These are phyloP conservation scores for Luvunga scandens DNA, from an alignment of 345 rosid genomes.

Conservation along the genomic window DNA sequence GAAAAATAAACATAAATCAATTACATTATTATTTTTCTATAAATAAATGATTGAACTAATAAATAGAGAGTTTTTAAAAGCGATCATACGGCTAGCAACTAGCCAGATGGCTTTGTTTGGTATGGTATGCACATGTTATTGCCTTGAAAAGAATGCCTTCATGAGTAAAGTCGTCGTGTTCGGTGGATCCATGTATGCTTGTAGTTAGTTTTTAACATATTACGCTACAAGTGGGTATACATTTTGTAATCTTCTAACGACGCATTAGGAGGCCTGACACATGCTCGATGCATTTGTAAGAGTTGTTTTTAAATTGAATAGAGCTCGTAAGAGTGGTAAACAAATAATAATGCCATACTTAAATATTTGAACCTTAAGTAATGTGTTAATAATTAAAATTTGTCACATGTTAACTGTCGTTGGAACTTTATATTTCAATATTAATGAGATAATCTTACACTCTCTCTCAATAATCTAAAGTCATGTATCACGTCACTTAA, in stretches of 20 bases:
- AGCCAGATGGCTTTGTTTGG: neutral
- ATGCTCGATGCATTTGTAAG: too few relatives aligned
- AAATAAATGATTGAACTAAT: neutral
- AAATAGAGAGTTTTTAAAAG: neutral
- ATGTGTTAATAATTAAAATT: too few relatives aligned
- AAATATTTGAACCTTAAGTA: too few relatives aligned
- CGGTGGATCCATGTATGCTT: neutral
- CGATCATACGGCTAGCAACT: too few relatives aligned
- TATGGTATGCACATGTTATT: slow-evolving; percentile 13
- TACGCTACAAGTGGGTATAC: neutral
- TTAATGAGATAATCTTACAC: too few relatives aligned
- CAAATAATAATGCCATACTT: too few relatives aligned
- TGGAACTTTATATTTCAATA: too few relatives aligned
- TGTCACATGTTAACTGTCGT: too few relatives aligned
- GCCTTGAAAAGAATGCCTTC: slow-evolving; percentile 13
- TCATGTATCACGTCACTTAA: too few relatives aligned
- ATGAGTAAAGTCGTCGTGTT: neutral
- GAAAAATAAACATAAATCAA: neutral
- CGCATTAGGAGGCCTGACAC: neutral
- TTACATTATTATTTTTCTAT: neutral
- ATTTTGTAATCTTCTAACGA: neutral
- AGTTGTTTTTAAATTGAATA: neutral
- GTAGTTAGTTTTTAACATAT: neutral
- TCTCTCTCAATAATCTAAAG: too few relatives aligned
- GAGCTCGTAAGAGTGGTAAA: neutral